Evolutionary conservation across 306 rosid genomes (phyloP), one percentile per base, ranked within the genome.

Genomic region (Notholithocarpus densiflorus): DNA sequence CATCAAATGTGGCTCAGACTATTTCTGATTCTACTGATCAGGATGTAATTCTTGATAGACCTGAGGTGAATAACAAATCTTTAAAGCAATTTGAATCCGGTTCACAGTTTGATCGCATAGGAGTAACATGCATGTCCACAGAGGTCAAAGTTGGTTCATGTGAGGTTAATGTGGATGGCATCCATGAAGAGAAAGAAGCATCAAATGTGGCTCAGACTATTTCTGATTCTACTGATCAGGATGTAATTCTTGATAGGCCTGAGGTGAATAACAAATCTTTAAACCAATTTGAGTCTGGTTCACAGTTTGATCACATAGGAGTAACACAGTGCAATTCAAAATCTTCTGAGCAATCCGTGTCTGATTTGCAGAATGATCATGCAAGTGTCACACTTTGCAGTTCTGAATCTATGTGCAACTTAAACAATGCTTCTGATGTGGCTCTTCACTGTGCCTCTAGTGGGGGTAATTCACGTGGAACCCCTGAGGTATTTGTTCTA

Each of bases 361-460:
- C 77, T 56, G 69, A 74, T 73, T 34, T 78, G 17, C 77, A 20
- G 80, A 71, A 53, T 23, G 72, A 78, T 74, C 29, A 26, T 18
- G 17, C 62, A 20, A 68, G 81, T 86, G 54, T 56, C 70, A 77
- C 82, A 56, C 83, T 5, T 79, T 56, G 79, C 62, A 77, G 73
- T 69, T 56, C 74, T 37, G 83, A 87, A 13, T 79, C 88, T 40
- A 32, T 43, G 56, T 77, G 87, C 77, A 81, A 75, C 77, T 76
- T 84, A n/a, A 83, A 77, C 60, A 57, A 74, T 77, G 75, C 82
- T 54, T 79, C 88, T 43, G 85, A 72, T 24, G 81, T 72, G 79
- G 82, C 83, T 80, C 79, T 87, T 87, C 85, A 78, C 77, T 85
- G 86, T 26, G 79, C 87, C 53, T 76, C 91, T 76, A 71, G 82